Conservation (phyloP, 495 filamentous ascomycete species). For the Tuber brumale region DNA sequence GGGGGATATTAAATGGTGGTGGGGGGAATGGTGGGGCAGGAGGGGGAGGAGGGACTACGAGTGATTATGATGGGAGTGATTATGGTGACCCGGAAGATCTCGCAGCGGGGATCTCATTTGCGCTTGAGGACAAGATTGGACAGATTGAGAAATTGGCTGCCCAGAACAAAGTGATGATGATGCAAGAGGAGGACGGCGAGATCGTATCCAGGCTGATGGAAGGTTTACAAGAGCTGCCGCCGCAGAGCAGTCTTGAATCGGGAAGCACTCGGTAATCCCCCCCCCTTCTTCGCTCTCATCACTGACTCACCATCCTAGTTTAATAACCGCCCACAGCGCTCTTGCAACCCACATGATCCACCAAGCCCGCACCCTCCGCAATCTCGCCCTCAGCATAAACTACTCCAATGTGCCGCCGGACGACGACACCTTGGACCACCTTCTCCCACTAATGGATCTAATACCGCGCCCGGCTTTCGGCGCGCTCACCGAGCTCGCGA, state of each 20-base stretch:
- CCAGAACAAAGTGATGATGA: constrained; percentile 21
- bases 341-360: constrained; percentile 76
- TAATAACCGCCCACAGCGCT: constrained; percentile 81
- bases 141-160: constrained; percentile 37
- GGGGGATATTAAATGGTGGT: not conserved
- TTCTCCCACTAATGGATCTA: constrained; percentile 52
- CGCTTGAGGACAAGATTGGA: constrained; percentile 40
- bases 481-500: constrained; percentile 46
- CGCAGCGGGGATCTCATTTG: constrained; percentile 22
- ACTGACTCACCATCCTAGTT: constrained; percentile 48
- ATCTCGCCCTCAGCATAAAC: constrained; percentile 60
- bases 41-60: constrained; percentile 41
- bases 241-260: constrained; percentile 53
- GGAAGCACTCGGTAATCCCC: constrained; percentile 34
- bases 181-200: constrained; percentile 29
- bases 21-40: not conserved
- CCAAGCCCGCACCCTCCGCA: constrained; percentile 75
- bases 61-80: constrained; percentile 57
- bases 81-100: constrained; percentile 48
- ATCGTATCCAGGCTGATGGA: constrained; percentile 52
- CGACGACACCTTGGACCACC: constrained; percentile 50
- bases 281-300: constrained; percentile 7
- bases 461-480: constrained; percentile 44
- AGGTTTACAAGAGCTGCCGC: constrained; percentile 66
- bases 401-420: constrained; percentile 49